Percentiles rank a stretch among this genome's conserved stretches.
Evolutionary conservation across 257 asterid genomes (phyloP).

Genomic region (Fraxinus cuspidata): DNA sequence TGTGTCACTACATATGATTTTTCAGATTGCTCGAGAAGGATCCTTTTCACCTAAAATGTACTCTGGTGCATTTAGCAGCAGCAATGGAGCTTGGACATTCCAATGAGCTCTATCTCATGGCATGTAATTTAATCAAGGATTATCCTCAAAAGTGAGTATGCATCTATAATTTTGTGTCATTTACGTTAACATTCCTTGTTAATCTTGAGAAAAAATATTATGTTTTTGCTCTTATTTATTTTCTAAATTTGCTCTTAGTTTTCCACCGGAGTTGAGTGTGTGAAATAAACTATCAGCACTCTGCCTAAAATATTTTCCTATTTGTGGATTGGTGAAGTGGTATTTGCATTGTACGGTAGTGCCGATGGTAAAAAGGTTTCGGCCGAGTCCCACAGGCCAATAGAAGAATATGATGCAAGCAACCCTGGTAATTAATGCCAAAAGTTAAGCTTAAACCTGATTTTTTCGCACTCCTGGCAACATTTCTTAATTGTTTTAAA

Average conservation of each 20-base stretch:
- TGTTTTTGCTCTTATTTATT: not conserved
- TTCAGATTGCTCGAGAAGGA: constrained; percentile 97
- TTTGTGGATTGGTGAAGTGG: not conserved
- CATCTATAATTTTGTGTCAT: not conserved
- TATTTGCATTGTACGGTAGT: constrained; percentile 1
- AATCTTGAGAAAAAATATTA: not conserved
- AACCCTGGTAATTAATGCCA: not conserved
- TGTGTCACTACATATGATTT: constrained; percentile 30
- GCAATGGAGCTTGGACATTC: constrained; percentile 99
- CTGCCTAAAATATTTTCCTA: not conserved
- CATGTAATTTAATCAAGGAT: constrained; percentile 97
- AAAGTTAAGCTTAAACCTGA: not conserved
- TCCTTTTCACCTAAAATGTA: constrained; percentile 93
- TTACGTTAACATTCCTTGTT: not conserved
- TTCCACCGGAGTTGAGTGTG: not conserved
- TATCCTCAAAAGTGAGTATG: constrained; percentile 92
- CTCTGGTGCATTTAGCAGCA: constrained; percentile 93
- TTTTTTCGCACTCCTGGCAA: not conserved
- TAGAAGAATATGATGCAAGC: not conserved
- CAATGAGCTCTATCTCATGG: constrained; percentile 96
- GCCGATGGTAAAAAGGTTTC: not conserved
- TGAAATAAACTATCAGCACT: not conserved
- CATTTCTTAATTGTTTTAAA: not conserved
- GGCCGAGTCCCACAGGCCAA: not conserved
- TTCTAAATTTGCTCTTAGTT: not conserved